Evolutionary conservation across 2,329 filamentous ascomycete species (phyloP), one percentile per base, ranked within the genome.

Genomic region (Periconia digitata): DNA sequence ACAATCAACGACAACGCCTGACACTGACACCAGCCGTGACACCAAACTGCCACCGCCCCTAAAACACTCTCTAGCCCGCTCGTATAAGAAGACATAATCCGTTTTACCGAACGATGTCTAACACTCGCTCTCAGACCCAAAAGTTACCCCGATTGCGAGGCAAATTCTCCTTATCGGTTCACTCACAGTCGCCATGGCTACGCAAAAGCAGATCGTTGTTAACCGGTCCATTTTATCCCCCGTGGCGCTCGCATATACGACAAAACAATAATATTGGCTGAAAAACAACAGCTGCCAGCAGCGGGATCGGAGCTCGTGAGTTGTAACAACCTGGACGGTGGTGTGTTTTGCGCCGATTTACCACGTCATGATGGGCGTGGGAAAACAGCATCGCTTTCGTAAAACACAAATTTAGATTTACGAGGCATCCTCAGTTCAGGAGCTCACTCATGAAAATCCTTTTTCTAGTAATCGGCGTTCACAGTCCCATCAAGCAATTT

Each of bases 291-390:
- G 68, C 69, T 21, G 66, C 59, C 15, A 72, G 66, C 23, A 64
- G 57, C 18, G 70, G 69, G 10, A 67, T 73, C 35, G 72, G 71
- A 18, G n/a, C n/a, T n/a, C n/a, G n/a, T n/a, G n/a, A n/a, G 61
- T 63, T 10, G 71, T 69, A 32, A 66, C 69, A 0, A 48, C 66
- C 3, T 55, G 64, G 16, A 54, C 64, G 29, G 52, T 73, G 6
- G 56, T 59, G 17, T 50, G 54, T 8, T 60, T 55, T 2, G 62
- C 65, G 5, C 42, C 59, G 12, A 55, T 55, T 38, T 68, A 69
- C 52, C 69, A 74, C 47, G 60, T 73, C 41, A 58, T 73, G n/a
- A 60, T 72, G 45, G 66, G 66, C 16, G 60, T 66, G 3, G 67
- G 71, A 34, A 66, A 53, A 16, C 46, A n/a, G n/a, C n/a, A n/a